These are phyloP conservation scores for Venturiaceae sp. DNA, from an alignment of 2,329 filamentous ascomycete genomes.

Conservation along the genomic window DNA sequence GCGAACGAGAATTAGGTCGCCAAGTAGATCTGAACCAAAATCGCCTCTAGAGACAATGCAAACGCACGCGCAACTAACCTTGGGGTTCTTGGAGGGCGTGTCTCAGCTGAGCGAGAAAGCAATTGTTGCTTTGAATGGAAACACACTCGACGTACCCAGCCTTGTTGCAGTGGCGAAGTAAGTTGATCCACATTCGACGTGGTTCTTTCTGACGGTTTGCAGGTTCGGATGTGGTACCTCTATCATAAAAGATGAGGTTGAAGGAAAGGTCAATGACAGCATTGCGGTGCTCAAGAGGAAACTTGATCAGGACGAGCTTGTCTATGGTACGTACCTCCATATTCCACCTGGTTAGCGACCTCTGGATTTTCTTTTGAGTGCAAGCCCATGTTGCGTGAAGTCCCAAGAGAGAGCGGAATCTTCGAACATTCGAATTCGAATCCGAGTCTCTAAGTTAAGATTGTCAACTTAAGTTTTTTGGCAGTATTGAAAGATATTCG, in stretches of 20 bases:
- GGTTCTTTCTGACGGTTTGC: not conserved
- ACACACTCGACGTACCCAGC: conserved; percentile 11
- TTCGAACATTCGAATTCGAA: too few species aligned
- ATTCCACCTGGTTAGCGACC: too few species aligned
- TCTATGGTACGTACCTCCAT: conserved; percentile 13
- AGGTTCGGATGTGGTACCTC: conserved; percentile 5
- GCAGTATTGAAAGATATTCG: too few species aligned
- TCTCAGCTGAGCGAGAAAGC: not conserved
- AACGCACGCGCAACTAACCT: not conserved
- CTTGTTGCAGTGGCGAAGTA: conserved; percentile 10
- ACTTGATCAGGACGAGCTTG: conserved; percentile 10
- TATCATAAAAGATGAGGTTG: conserved; percentile 5
- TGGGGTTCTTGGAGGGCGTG: not conserved
- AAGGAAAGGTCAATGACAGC: conserved; percentile 11
- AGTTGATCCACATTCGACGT: not conserved
- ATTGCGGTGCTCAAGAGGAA: conserved; percentile 11
- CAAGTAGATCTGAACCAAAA: too few species aligned
- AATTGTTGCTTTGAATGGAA: conserved; percentile 12
- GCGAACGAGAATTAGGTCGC: not conserved
- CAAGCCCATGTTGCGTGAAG: too few species aligned
- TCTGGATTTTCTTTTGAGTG: too few species aligned
- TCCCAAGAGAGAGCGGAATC: too few species aligned
- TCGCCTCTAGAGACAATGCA: too few species aligned
- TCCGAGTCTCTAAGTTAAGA: too few species aligned
- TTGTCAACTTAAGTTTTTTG: too few species aligned